These are phyloP conservation scores for Xylaria sp. DNA, from an alignment of 2,329 filamentous ascomycete genomes.

Conservation along the genomic window DNA sequence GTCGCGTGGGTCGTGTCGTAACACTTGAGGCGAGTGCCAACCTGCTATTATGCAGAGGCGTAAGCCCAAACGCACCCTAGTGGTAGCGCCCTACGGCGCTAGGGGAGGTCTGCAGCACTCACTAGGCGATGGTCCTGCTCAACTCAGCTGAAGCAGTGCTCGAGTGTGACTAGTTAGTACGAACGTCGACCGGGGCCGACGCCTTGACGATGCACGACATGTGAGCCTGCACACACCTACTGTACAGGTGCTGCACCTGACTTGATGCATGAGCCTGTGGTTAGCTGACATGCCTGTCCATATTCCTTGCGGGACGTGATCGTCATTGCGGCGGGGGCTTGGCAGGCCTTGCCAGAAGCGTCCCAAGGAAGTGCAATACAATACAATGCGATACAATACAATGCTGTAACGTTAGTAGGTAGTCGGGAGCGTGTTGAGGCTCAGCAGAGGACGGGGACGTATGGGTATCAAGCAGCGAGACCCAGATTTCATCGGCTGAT, in stretches of 20 bases:
- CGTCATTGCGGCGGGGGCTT: constrained; percentile 7
- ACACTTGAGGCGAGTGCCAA: constrained; percentile 15
- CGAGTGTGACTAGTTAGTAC: constrained; percentile 9
- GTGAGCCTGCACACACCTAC: constrained; percentile 15
- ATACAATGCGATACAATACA: no score
- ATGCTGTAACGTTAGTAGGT: no score
- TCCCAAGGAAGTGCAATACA: background rate
- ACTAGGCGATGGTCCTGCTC: constrained; percentile 12
- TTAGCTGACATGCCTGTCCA: constrained; percentile 18
- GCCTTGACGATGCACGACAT: constrained; percentile 25
- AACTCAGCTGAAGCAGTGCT: constrained; percentile 18
- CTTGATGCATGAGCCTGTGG: constrained; percentile 15
- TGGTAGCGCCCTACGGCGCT: constrained; percentile 7
- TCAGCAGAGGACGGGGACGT: background rate
- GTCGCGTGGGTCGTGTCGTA: constrained; percentile 10
- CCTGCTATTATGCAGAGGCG: background rate
- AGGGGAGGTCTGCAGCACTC: constrained; percentile 15
- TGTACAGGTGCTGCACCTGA: constrained; percentile 14
- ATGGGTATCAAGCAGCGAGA: constrained; percentile 1
- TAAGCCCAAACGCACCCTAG: constrained; percentile 3
- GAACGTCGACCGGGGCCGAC: constrained; percentile 13
- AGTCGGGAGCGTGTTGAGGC: no score
- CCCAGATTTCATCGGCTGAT: constrained; percentile 6
- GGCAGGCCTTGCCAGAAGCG: constrained; percentile 2
- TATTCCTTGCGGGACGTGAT: constrained; percentile 10